Evolutionary conservation across 2,329 filamentous ascomycete genomes (phyloP), one percentile per base, ranked within the genome.

Genomic region (Escovopsis weberi): DNA sequence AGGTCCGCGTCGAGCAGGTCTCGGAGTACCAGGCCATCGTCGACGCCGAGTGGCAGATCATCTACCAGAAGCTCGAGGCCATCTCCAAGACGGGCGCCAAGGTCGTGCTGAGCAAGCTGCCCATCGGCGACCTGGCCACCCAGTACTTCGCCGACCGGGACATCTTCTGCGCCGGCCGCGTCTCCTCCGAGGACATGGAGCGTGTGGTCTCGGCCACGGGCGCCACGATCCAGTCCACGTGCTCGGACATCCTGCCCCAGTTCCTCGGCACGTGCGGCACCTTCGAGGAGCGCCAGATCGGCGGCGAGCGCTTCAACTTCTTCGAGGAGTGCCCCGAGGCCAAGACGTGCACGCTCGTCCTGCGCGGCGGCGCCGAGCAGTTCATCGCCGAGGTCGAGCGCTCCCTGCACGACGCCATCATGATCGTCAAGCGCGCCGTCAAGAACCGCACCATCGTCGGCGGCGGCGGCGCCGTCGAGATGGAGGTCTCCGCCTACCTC

Each of bases 1-100:
- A 98, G 69, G 87, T 98, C 49, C 82, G 91, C 46, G 88, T 98
- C 45, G 91, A 96, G 67, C 88, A 96, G 65, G 91, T 98, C 41
- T 94, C 89, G 18, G 91, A 98, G 67, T 98, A 98, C 70, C 91
- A 98, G 68, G 91, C 91, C 49, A 95, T 98, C 53, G 91, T 98
- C 59, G 91, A 98, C 59, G 91, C 91, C 28, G 91, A 98, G 66
- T 98, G 91, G 91, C 87, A 95, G 66, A 98, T 98, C 60, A 98
- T 98, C 64, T 96, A 82, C 78, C 89, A 95, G 72, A 98, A 98
- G 74, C 84, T 98, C 61, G 91, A 98, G 69, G 85, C 89, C 39
- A 69, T 94, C 42, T 77, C 89, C 74, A 80, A 89, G 66, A 95
- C 89, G 6, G 91, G 91, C 43, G 91, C 91, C 50, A 94, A 95